Percentiles rank a stretch among this genome's conserved stretches.
phyloP scores from a whole-genome alignment of 306 rosid species.

The Fagus crenata region DNA sequence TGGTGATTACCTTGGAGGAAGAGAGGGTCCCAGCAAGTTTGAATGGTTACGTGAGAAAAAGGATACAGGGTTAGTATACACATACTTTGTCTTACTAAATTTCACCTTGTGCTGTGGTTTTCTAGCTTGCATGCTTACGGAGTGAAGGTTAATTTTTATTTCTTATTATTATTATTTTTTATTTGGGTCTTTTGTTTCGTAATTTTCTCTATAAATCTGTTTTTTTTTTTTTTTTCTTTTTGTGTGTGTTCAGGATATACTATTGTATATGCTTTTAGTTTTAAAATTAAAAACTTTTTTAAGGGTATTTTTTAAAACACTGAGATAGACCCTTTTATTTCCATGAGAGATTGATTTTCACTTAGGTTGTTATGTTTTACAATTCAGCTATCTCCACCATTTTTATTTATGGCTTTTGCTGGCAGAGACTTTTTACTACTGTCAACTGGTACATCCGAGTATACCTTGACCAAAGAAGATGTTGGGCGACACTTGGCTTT shows the following conservation, averaged over 20 bases:
- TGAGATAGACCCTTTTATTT: slow-evolving; percentile 4
- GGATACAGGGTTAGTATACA: slow-evolving; percentile 71
- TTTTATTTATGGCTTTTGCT: slow-evolving; percentile 27
- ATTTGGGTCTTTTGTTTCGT: slow-evolving; percentile 5
- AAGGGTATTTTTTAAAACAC: background rate
- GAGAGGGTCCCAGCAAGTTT: slow-evolving; percentile 99
- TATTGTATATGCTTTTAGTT: background rate
- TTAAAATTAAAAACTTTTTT: background rate
- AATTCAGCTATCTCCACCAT: slow-evolving; percentile 14
- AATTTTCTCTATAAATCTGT: background rate
- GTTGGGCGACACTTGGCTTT: slow-evolving; percentile 73
- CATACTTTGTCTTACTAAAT: slow-evolving; percentile 5
- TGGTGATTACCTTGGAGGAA: slow-evolving; percentile 97
- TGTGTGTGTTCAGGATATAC: background rate
- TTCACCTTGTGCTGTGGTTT: slow-evolving; percentile 13
- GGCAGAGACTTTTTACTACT: slow-evolving; percentile 62
- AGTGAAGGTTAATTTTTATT: slow-evolving; percentile 14
- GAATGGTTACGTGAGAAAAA: slow-evolving; percentile 78
- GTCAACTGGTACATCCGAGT: slow-evolving; percentile 82
- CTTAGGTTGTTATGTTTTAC: slow-evolving; percentile 16
- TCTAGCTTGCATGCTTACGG: slow-evolving; percentile 19
- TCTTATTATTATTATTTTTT: slow-evolving; percentile 12
- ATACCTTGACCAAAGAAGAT: slow-evolving; percentile 85
- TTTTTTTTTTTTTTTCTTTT: background rate
- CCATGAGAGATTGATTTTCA: background rate